A percentile compares a stretch with the other conserved stretches of the same genome.
Conservation (phyloP, 2,329 filamentous ascomycete genomes). For the Aspergillus uvarum region DNA sequence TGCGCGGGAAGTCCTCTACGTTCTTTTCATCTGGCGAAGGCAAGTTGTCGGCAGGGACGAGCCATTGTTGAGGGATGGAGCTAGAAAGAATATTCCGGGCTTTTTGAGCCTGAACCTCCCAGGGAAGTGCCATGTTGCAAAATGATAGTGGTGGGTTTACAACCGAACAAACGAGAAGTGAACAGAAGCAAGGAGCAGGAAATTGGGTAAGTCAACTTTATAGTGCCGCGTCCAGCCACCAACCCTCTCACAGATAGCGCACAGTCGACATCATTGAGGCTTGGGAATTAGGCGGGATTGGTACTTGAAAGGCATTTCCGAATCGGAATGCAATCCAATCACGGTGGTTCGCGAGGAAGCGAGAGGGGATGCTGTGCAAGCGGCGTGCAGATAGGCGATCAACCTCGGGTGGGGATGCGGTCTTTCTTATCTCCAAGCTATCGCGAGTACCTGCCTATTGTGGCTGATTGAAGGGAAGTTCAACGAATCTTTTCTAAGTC, state of each 20-base stretch:
- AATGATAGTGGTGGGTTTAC: neutral
- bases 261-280: neutral
- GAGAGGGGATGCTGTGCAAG: too few species aligned
- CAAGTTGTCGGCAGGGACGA: slow-evolving; percentile 28
- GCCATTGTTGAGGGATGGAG: slow-evolving; percentile 39
- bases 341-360: neutral
- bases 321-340: slow-evolving; percentile 2
- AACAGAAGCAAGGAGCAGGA: neutral
- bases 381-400: neutral
- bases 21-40: slow-evolving; percentile 30
- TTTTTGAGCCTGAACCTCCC: slow-evolving; percentile 35
- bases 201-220: neutral
- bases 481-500: too few species aligned
- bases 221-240: neutral
- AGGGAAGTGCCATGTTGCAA: slow-evolving; percentile 25
- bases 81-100: slow-evolving; percentile 33
- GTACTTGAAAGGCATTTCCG: neutral
- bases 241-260: neutral
- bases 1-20: slow-evolving; percentile 33
- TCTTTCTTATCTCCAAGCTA: neutral
- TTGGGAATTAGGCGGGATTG: neutral
- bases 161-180: neutral
- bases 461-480: neutral
- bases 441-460: slow-evolving; percentile 4
- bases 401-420: neutral